A percentile compares a stretch with the other conserved stretches of the same genome.
Conservation (phyloP, 768 basidiomycete species). For the Naganishia friedmannii region DNA sequence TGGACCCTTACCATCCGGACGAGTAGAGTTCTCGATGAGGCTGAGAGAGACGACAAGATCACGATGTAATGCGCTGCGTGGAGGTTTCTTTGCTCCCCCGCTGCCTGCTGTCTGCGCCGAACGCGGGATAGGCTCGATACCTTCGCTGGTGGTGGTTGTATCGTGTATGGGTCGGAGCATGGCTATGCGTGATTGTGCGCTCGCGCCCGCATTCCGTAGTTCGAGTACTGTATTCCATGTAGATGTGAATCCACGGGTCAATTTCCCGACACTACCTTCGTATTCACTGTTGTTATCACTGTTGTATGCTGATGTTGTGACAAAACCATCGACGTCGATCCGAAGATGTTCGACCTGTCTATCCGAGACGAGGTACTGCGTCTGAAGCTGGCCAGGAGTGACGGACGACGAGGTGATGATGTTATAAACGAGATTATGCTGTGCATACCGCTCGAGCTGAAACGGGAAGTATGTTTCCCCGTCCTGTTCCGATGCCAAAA, state of each 20-base stretch:
- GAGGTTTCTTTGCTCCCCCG: background rate
- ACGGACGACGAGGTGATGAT: constrained; percentile 11
- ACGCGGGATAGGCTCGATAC: background rate
- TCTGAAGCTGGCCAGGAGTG: background rate
- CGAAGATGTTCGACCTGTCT: constrained; percentile 15
- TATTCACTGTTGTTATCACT: background rate
- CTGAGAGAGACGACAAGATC: constrained; percentile 30
- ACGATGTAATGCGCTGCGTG: constrained; percentile 21
- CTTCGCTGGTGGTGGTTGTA: background rate
- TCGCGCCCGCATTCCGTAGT: constrained; percentile 9
- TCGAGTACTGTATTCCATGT: constrained; percentile 31
- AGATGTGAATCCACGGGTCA: constrained; percentile 21
- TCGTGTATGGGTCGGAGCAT: constrained; percentile 3
- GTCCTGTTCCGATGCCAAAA: constrained; percentile 14
- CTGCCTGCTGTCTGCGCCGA: background rate
- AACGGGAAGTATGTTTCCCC: constrained; percentile 16
- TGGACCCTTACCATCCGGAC: no score
- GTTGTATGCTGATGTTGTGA: background rate
- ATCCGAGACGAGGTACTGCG: constrained; percentile 9
- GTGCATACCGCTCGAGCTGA: constrained; percentile 10
- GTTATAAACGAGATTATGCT: constrained; percentile 26
- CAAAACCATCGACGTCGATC: constrained; percentile 25
- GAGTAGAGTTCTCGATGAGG: constrained; percentile 5
- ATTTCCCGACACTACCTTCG: background rate
- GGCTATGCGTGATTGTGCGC: background rate